Conservation (phyloP, 164 flowering plant genomes). For the Magnolia sinica region DNA sequence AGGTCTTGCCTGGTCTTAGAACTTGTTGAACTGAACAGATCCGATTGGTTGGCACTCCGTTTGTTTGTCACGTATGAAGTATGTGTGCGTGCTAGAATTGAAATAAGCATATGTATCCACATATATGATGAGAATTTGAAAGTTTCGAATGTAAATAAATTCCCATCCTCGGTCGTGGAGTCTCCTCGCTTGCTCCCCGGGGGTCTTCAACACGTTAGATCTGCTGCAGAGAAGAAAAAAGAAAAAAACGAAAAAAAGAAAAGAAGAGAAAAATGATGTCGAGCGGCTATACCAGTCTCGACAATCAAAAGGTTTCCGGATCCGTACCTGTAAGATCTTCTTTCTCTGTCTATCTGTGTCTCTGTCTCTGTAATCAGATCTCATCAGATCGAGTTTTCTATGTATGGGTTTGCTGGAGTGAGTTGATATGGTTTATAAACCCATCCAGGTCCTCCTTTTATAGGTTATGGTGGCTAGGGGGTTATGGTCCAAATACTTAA, state of each 20-base stretch:
- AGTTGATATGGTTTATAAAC: no score
- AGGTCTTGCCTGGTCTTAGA: no score
- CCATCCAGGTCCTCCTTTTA: no score
- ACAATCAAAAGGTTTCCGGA: slow-evolving; percentile 80
- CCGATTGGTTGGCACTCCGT: no score
- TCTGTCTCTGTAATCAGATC: neutral
- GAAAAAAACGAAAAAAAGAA: neutral
- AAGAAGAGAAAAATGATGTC: slow-evolving; percentile 67
- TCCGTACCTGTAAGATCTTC: slow-evolving; percentile 70
- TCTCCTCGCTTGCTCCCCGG: neutral
- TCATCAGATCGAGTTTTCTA: slow-evolving; percentile 18
- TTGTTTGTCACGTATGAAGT: no score
- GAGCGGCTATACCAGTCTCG: slow-evolving; percentile 70
- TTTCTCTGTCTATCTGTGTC: neutral
- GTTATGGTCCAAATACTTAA: no score
- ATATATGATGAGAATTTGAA: no score
- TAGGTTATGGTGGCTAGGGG: no score
- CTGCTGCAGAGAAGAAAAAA: neutral
- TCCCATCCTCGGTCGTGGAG: neutral
- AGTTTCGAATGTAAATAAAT: neutral
- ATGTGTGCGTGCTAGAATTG: no score
- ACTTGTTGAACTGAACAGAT: no score
- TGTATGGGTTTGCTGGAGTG: no score
- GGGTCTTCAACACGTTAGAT: neutral
- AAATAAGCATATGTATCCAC: no score